Evolutionary conservation across 495 filamentous ascomycete genomes (phyloP).

Genomic region (Aspergillus haitiensis): DNA sequence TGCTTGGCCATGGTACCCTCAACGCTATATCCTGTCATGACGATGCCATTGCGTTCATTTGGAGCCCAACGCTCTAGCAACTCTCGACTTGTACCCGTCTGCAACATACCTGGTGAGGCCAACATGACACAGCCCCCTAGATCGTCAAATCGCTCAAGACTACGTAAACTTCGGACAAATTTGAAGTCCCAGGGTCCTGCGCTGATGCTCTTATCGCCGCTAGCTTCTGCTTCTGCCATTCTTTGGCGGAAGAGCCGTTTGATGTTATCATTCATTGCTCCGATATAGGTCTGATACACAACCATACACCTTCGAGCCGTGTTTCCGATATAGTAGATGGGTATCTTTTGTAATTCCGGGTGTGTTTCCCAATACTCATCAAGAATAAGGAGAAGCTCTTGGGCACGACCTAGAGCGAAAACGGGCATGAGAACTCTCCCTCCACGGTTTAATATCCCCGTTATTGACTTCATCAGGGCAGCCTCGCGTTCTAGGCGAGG

Average conservation of each 20-base stretch:
- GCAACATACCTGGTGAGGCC: constrained; percentile 94
- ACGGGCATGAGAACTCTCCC: constrained; percentile 93
- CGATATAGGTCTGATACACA: constrained; percentile 96
- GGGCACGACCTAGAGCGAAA: constrained; percentile 89
- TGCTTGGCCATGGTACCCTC: constrained; percentile 98
- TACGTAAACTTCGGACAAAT: constrained; percentile 86
- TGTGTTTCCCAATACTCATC: constrained; percentile 96
- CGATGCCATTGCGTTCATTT: constrained; percentile 89
- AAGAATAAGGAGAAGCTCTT: constrained; percentile 89
- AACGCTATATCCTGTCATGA: constrained; percentile 97
- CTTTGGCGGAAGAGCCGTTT: constrained; percentile 83
- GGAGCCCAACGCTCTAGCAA: constrained; percentile 94
- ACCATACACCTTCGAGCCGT: constrained; percentile 96
- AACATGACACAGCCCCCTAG: constrained; percentile 96
- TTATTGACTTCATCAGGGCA: constrained; percentile 91
- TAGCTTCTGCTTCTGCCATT: constrained; percentile 81
- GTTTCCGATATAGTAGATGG: constrained; percentile 96
- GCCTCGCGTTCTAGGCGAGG: constrained; percentile 88
- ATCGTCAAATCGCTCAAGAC: constrained; percentile 92
- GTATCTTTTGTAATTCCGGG: constrained; percentile 78
- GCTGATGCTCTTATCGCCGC: constrained; percentile 65
- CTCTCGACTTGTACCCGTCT: constrained; percentile 90
- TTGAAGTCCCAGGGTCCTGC: constrained; percentile 96
- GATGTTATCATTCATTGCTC: constrained; percentile 98
- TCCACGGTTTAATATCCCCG: constrained; percentile 81